Base-by-base conservation (phyloP, 2,329 filamentous ascomycete genomes). In the Phaeoacremonium minimum region DNA sequence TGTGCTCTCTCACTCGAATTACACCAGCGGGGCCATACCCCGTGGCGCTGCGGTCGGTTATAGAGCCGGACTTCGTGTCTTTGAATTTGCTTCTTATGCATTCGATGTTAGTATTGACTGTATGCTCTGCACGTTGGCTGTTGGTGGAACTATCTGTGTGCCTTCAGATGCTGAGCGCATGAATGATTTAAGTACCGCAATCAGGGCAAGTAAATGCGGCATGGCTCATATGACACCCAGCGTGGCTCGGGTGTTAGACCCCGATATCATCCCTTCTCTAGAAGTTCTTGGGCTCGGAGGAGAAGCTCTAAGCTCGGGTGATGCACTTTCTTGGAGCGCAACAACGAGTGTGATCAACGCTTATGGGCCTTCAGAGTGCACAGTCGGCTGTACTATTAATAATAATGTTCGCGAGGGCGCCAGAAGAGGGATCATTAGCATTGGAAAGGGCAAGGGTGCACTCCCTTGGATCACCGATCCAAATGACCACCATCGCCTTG, bases 51-150 rank as follows among this genome's bases (percentile, higher is more conserved):
- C 58, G 5, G 61, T 72, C 16, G 61, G 65, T 15, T 69, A 71
- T 46, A 56, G 53, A 7, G 43, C 56, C 2, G 55, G 58, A 16
- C 67, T 66, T 1, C 58, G 65, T 11, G 63, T 67, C 29, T 64
- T 71, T 34, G 64, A 72, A 44, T 72, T 71, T 37, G 64, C 66
- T 3, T 69, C 69, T 1, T 75, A 76, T 43, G 72, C 71, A 7
- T 77, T 76, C 40, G 73, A 77, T 40, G 71, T 72, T 33, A 71
- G 69, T 40, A 67, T 75, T 15, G 66, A 71, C 48, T 73, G 72
- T 46, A 74, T 76, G 61, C 63, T 75, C 11, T 73, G 69, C 39
- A 73, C 72, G 0, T 58, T 76, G 20, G 34, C 6, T 19, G 18
- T 19, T 18, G 37, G 37, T 7, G 34, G 33, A 18, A 36, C 33